These are phyloP conservation scores for Colletotrichum sp. DNA, from an alignment of 2,329 filamentous ascomycete genomes.

Conservation along the genomic window DNA sequence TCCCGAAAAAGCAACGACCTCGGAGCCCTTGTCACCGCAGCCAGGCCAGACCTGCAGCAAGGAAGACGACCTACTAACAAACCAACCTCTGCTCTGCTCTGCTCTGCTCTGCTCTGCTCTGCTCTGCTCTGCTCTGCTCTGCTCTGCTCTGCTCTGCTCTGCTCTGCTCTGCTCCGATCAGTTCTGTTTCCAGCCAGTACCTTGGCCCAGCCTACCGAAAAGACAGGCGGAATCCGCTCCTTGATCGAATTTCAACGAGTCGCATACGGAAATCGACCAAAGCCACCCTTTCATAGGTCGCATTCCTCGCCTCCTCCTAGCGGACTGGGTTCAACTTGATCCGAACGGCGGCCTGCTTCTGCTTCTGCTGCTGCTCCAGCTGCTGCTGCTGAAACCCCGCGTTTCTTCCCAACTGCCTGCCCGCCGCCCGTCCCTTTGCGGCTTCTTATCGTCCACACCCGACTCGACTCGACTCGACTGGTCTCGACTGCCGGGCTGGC, in stretches of 20 bases:
- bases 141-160: neutral
- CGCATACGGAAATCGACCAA: neutral
- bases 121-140: neutral
- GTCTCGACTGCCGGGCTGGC: neutral
- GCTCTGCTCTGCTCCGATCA: neutral
- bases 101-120: neutral
- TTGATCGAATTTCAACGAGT: neutral
- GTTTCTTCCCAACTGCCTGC: neutral
- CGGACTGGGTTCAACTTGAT: neutral
- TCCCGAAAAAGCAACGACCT: constrained; percentile 17
- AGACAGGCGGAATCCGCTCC: neutral
- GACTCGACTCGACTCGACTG: neutral
- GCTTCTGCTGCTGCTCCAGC: neutral
- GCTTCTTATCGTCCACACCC: neutral
- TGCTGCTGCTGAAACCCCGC: constrained; percentile 7
- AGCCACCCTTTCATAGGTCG: neutral
- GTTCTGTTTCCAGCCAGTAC: neutral
- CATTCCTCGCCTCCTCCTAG: neutral
- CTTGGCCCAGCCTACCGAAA: neutral
- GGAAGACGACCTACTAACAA: neutral
- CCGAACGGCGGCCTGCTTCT: neutral
- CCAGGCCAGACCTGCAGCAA: neutral
- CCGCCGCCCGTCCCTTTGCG: neutral
- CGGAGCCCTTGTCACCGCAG: neutral
- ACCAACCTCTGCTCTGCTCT: neutral